phyloP scores from a whole-genome alignment of 2,329 filamentous ascomycete genomes.

The Penicillium sp. region DNA sequence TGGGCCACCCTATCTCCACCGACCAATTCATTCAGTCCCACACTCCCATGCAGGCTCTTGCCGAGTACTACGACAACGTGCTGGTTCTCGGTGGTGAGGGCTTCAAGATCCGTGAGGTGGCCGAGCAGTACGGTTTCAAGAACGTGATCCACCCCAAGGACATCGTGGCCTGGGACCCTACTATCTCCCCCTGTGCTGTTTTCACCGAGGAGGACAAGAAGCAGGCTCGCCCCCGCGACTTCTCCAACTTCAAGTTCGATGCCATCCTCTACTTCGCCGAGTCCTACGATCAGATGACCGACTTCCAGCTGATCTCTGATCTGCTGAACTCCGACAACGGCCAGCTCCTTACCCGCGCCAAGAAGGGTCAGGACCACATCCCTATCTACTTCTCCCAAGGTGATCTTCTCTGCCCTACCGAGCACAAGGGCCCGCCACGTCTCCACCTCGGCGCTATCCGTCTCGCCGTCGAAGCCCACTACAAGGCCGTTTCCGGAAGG shows the following conservation, averaged over 20 bases:
- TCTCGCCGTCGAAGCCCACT: conserved; percentile 65
- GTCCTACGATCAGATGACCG: conserved; percentile 67
- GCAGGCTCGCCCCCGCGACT: conserved; percentile 64
- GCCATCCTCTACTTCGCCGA: conserved; percentile 72
- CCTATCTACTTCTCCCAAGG: conserved; percentile 70
- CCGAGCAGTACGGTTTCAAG: conserved; percentile 68
- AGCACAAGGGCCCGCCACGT: conserved; percentile 58
- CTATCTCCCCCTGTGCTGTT: conserved; percentile 62
- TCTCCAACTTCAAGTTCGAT: conserved; percentile 65
- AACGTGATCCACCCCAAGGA: conserved; percentile 69
- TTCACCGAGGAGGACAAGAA: conserved; percentile 64
- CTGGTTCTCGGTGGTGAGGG: conserved; percentile 71
- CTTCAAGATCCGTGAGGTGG: conserved; percentile 67
- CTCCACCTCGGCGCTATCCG: conserved; percentile 71
- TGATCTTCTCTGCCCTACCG: conserved; percentile 60
- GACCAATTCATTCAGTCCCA: conserved; percentile 75
- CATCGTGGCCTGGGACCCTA: conserved; percentile 64
- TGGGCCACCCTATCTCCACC: conserved; percentile 59
- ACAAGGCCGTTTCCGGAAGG: conserved; percentile 57
- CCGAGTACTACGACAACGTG: conserved; percentile 72
- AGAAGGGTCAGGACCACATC: conserved; percentile 59
- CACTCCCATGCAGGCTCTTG: conserved; percentile 69
- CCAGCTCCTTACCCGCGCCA: conserved; percentile 58
- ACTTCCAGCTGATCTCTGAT: conserved; percentile 72
- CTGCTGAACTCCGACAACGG: conserved; percentile 65